Conservation (phyloP, 2,329 filamentous ascomycete species). For the Colletotrichum cuscutae region DNA sequence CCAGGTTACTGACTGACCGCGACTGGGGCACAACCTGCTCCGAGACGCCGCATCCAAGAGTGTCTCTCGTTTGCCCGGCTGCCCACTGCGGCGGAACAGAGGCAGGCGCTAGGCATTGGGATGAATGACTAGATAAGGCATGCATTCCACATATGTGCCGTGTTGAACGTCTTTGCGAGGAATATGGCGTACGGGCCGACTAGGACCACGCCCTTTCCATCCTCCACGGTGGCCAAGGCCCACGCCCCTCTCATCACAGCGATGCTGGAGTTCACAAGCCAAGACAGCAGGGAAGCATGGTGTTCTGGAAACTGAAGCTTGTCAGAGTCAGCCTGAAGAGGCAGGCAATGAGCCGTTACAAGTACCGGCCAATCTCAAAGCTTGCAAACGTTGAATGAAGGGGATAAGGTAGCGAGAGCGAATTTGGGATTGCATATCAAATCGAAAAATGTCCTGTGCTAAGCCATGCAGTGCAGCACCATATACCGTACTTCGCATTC, state of each 20-base stretch:
- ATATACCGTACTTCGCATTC: slow-evolving; percentile 11
- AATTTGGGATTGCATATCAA: slow-evolving; percentile 5
- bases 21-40: background rate
- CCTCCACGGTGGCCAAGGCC: background rate
- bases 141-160: background rate
- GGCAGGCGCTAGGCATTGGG: slow-evolving; percentile 15
- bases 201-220: slow-evolving; percentile 11
- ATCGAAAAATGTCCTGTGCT: background rate
- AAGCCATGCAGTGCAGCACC: slow-evolving; percentile 2
- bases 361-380: slow-evolving; percentile 3
- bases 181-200: background rate
- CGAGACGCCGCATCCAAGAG: background rate
- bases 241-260: background rate
- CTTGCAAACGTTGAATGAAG: background rate
- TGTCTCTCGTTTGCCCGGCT: background rate
- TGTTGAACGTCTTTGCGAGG: background rate
- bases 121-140: slow-evolving; percentile 13
- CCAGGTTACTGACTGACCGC: background rate
- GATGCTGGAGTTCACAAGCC: background rate
- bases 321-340: background rate
- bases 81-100: slow-evolving; percentile 9
- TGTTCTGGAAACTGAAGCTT: background rate
- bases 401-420: background rate
- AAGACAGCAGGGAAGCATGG: background rate
- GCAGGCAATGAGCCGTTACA: slow-evolving; percentile 10